These are phyloP conservation scores for Kregervanrija fluxuum DNA, from an alignment of 805 yeast species.

Conservation along the genomic window DNA sequence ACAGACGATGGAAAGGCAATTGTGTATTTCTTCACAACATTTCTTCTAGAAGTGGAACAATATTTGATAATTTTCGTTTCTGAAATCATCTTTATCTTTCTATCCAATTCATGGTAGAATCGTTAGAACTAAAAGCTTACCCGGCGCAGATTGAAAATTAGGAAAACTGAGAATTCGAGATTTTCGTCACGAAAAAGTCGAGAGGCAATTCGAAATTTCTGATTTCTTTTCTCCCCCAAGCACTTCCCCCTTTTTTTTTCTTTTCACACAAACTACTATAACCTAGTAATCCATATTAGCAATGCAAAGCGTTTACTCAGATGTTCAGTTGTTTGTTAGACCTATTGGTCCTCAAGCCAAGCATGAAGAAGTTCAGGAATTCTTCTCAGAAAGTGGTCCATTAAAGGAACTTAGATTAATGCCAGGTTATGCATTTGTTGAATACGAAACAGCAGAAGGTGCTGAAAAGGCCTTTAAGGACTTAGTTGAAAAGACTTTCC, in stretches of 20 bases:
- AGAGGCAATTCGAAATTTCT: no score
- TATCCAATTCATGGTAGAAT: no score
- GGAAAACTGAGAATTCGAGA: no score
- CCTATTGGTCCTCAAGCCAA: slow-evolving; percentile 31
- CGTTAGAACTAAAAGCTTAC: no score
- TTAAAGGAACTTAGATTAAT: slow-evolving; percentile 60
- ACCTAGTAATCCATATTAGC: background rate
- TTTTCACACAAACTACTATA: background rate
- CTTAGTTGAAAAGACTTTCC: slow-evolving; percentile 38
- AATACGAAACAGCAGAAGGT: slow-evolving; percentile 59
- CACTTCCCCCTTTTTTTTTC: slow-evolving; percentile 1
- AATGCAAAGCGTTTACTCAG: slow-evolving; percentile 22
- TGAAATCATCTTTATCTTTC: background rate
- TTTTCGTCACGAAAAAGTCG: no score
- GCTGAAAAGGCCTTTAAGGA: slow-evolving; percentile 45
- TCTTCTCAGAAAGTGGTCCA: slow-evolving; percentile 60
- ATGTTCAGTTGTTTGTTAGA: slow-evolving; percentile 32
- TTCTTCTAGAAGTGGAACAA: background rate
- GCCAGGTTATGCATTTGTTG: slow-evolving; percentile 87
- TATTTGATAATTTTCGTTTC: background rate
- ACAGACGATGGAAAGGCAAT: background rate
- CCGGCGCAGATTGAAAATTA: no score
- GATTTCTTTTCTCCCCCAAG: background rate
- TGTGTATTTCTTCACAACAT: slow-evolving; percentile 1
- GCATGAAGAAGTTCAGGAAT: slow-evolving; percentile 55